Base-by-base conservation (phyloP, 371 early-diverging fungal genomes). In the Mucor piriformis region DNA sequence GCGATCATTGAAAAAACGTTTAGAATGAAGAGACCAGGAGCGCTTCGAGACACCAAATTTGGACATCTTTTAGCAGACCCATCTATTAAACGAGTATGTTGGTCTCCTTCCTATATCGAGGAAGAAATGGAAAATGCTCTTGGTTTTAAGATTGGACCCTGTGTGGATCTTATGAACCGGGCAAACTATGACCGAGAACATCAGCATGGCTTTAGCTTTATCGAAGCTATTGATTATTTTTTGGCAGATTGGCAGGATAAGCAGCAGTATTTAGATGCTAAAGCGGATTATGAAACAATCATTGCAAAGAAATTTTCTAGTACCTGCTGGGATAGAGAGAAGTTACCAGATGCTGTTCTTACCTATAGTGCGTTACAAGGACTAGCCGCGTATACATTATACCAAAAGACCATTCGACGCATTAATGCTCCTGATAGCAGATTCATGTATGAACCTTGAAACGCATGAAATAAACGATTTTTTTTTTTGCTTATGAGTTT, bases 321-420 rank as follows among this genome's bases (percentile, higher is more conserved):
- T n/a, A 53, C 58, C 15, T 20, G 52, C 11, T 77, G 72, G 73
- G 74, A 74, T 42, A 32, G 51, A 15, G 50, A 58, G 3, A 44
- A 40, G 1, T 21, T 74, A 25, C 54, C 64, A 0, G 50, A 42
- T n/a, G 20, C 21, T 5, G 61, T 54, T 0, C 13, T 72, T 1
- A 27, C 21, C 1, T 72, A 63, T 27, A 58, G 69, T 51, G 66
- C 68, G 7, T 33, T 70, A n/a, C 70, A 74, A 51, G 74, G 74
- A 13, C 43, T 61, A 21, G 50, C 63, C 18, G 21, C 57, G 1
- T 63, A 63, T 57, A 25, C 35, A 1, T 44, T 68, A 18, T 60
- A 63, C 13, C 32, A 42, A 3, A 24, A 13, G 3, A 16, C 57
- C 1, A 13, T 46, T 6, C 7, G 29, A 10, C 32, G 13, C 3